Evolutionary conservation across 306 rosid genomes (phyloP).

Genomic region (Heteromeles arbutifolia): DNA sequence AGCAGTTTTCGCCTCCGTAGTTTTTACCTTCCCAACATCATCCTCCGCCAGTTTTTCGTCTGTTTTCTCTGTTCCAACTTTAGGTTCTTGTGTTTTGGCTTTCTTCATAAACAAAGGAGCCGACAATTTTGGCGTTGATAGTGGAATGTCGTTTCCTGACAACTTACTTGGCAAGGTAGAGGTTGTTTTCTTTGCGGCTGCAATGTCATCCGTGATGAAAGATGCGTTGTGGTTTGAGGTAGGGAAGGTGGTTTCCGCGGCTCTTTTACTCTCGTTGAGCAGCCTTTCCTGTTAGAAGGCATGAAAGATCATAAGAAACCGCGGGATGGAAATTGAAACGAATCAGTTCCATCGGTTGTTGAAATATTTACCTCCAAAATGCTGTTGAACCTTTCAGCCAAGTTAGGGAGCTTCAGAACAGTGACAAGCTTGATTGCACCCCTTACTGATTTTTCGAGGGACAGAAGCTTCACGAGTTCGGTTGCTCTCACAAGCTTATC

Average conservation of each 20-base stretch:
- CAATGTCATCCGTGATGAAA: conserved; percentile 22
- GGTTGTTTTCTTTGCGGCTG: conserved; percentile 8
- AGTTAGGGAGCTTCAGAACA: conserved; percentile 76
- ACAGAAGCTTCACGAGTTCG: conserved; percentile 77
- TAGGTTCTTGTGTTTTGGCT: conserved; percentile 45
- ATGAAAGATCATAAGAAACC: conserved; percentile 8
- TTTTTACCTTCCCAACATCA: conserved; percentile 22
- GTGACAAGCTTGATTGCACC: conserved; percentile 96
- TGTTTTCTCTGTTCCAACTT: conserved; percentile 23
- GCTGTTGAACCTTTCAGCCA: conserved; percentile 85
- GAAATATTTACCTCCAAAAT: conserved; percentile 65
- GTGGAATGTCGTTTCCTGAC: conserved; percentile 29
- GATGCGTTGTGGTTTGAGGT: conserved; percentile 24
- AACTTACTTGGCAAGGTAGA: conserved; percentile 21
- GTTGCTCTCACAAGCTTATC: conserved; percentile 89
- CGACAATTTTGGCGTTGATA: conserved; percentile 41
- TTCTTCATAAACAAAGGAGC: conserved; percentile 58
- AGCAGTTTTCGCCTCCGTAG: conserved; percentile 11
- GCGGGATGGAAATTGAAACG: neutral
- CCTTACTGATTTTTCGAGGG: conserved; percentile 79
- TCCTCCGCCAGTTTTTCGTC: conserved; percentile 25
- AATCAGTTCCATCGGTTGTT: neutral
- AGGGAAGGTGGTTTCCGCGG: conserved; percentile 22
- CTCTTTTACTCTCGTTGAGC: conserved; percentile 39
- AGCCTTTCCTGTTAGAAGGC: conserved; percentile 59